These are phyloP conservation scores for Saccharum officinarum DNA, from an alignment of 176 grass and related monocot genomes.

Conservation along the genomic window DNA sequence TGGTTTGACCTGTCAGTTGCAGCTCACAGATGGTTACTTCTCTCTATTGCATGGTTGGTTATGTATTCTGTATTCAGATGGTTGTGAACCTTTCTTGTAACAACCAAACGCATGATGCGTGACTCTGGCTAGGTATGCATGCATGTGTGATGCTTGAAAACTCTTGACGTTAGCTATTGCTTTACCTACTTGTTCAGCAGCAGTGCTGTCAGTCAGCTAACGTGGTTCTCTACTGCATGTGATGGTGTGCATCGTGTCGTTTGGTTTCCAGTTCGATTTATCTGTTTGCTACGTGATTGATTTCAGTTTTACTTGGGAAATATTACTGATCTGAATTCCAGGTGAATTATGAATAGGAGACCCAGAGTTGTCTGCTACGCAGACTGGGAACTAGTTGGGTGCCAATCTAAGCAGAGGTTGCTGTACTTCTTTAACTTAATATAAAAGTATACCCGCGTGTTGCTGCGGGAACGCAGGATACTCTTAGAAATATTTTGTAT, in stretches of 20 bases:
- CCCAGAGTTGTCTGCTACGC: too few relatives aligned
- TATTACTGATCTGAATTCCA: neutral
- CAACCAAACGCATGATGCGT: neutral
- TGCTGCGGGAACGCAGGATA: too few relatives aligned
- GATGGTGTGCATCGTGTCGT: neutral
- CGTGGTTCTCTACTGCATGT: neutral
- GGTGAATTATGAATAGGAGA: too few relatives aligned
- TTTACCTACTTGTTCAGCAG: neutral
- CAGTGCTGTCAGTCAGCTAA: neutral
- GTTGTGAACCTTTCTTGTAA: constrained; percentile 25
- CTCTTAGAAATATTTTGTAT: too few relatives aligned
- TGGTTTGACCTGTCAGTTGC: neutral
- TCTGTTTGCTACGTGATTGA: neutral
- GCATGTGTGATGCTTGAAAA: neutral
- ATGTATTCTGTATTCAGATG: constrained; percentile 1
- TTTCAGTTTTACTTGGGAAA: neutral
- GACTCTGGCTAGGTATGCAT: constrained; percentile 15
- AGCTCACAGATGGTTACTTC: neutral
- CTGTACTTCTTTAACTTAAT: too few relatives aligned
- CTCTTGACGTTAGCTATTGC: neutral
- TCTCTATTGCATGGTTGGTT: neutral
- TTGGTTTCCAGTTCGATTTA: neutral
- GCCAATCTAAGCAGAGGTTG: too few relatives aligned
- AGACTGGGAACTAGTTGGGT: too few relatives aligned
- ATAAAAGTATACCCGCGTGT: too few relatives aligned